Evolutionary conservation across 257 asterid genomes (phyloP), one percentile per base, ranked within the genome.

Genomic region (Linderniella brevidens): DNA sequence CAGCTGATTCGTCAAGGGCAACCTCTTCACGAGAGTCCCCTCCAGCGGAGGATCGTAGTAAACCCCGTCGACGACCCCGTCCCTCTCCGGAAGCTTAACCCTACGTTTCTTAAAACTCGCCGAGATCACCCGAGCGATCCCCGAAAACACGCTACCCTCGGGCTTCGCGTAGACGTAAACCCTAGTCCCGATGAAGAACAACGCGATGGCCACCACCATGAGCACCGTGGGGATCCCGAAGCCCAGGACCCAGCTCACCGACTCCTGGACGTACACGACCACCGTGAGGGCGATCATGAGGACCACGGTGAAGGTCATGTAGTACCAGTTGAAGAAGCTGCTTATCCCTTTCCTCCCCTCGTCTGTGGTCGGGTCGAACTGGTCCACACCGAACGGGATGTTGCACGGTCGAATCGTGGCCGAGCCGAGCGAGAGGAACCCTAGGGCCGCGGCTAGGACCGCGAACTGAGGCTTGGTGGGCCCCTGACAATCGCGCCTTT

Each of bases 391-490:
- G 52, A 90, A 90, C 0, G 96, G 96, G n/a, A 90, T 58, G 59
- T 84, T 90, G 73, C 98, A 90, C 0, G 98, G 98, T 65, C 98
- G 47, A 11, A 90, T 80, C n/a, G 96, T 95, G 5, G 70, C 82
- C 0, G 93, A 13, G 6, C 92, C 98, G 8, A 90, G 47, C 16
- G 94, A 48, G 2, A 81, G 60, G 10, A 62, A 63, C 8, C 63
- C 76, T 1, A 90, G 63, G 6, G 71, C 74, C 41, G 68, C 1
- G 20, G 63, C 65, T 3, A 90, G 46, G 46, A 76, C 48, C 1
- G 68, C 92, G 14, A 84, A 41, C 19, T 84, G 94, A 18, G 77
- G 41, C 0, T 49, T 56, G 17, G 72, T 80, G 0, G 98, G 82
- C 15, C 70, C 80, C 0, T 13, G 25, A 73, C 98, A 84, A 41